phyloP scores from a whole-genome alignment of 768 basidiomycete genomes.

The Filobasidium floriforme region DNA sequence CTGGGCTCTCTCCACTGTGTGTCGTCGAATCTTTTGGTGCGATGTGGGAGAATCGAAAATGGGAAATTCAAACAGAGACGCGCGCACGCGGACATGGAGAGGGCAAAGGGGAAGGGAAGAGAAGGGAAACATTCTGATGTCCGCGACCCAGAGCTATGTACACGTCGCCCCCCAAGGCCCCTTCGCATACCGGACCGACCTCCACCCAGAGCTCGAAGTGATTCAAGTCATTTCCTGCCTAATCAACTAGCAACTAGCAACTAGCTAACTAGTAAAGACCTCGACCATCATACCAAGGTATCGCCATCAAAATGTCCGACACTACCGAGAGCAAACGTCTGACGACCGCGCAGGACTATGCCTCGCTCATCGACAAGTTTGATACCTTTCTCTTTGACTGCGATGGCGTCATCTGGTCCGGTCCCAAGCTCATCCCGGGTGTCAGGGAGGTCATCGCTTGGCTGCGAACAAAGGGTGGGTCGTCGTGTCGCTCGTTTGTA shows the following conservation, averaged over 20 bases:
- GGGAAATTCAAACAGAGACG: neutral
- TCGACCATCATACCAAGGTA: no score
- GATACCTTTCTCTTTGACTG: slow-evolving; percentile 97
- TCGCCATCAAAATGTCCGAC: neutral
- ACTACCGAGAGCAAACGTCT: slow-evolving; percentile 20
- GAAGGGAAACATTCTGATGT: neutral
- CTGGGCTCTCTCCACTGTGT: neutral
- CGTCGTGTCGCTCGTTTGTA: neutral
- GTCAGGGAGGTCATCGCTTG: slow-evolving; percentile 65
- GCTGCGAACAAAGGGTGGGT: slow-evolving; percentile 64
- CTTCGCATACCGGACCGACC: no score
- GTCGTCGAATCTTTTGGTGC: neutral
- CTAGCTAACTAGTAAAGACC: no score
- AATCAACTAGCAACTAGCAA: no score
- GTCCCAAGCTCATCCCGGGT: slow-evolving; percentile 69
- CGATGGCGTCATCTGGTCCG: slow-evolving; percentile 90
- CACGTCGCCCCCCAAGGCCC: neutral
- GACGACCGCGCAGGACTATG: slow-evolving; percentile 42
- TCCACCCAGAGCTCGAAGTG: no score
- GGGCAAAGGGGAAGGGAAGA: no score
- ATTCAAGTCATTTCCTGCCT: no score
- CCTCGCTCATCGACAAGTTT: slow-evolving; percentile 53
- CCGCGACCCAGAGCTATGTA: neutral
- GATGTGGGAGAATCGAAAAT: neutral
- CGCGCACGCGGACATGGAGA: neutral